These are phyloP conservation scores for Pontederia paniculata DNA, from an alignment of 176 grass and related monocot genomes.

Conservation along the genomic window DNA sequence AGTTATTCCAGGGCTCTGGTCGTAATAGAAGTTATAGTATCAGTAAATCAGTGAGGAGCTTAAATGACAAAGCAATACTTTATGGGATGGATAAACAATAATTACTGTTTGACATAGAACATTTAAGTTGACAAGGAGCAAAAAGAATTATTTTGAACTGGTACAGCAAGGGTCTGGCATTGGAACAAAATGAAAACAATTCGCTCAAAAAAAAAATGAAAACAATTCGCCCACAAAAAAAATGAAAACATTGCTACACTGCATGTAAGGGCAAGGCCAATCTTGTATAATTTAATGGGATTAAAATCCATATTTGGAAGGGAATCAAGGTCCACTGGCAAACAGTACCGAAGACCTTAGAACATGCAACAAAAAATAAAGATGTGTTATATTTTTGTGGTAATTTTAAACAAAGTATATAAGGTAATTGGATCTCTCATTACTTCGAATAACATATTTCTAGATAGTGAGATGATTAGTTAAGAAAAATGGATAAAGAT, in stretches of 20 bases:
- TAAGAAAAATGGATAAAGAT: not conserved
- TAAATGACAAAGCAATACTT: not conserved
- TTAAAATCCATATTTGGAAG: no score
- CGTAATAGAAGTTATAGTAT: slow-evolving; percentile 4
- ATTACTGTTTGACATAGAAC: not conserved
- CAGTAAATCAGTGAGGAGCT: not conserved
- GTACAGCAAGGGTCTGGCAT: not conserved
- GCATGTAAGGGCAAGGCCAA: not conserved
- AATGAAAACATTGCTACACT: not conserved
- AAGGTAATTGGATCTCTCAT: no score
- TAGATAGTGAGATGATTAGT: not conserved
- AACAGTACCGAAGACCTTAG: no score
- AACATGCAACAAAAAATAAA: no score
- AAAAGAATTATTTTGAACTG: no score
- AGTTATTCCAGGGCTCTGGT: slow-evolving; percentile 9
- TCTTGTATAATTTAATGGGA: no score
- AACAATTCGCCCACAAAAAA: not conserved
- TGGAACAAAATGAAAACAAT: not conserved
- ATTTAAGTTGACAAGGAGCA: not conserved
- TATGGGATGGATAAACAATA: not conserved
- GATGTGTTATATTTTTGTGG: no score
- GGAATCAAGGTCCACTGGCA: no score
- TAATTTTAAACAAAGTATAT: not conserved
- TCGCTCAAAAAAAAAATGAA: not conserved
- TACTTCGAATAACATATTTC: not conserved